Evolutionary conservation across 2,329 filamentous ascomycete species (phyloP).

Genomic region (Aquanectria penicillioides): DNA sequence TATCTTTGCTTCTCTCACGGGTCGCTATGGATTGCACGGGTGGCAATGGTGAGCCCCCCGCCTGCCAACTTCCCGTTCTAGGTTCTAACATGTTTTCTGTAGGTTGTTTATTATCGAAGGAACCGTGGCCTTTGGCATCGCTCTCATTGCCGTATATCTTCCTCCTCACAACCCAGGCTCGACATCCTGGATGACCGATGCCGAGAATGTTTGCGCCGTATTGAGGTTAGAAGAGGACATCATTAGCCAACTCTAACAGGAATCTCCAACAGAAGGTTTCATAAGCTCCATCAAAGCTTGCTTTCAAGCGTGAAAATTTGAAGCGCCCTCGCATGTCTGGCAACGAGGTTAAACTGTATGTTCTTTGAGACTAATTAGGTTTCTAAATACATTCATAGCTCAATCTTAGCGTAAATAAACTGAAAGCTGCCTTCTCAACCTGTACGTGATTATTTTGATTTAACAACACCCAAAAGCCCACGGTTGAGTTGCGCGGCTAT

Average conservation of each 20-base stretch:
- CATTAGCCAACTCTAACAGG: not conserved
- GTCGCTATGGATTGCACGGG: not conserved
- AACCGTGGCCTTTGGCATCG: not conserved
- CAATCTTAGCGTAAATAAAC: no score
- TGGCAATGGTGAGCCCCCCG: not conserved
- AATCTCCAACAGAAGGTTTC: not conserved
- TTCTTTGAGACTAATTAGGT: no score
- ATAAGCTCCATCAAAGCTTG: not conserved
- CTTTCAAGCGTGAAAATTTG: no score
- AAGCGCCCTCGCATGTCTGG: no score
- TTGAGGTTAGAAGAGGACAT: not conserved
- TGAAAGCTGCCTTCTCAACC: no score
- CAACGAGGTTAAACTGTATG: no score
- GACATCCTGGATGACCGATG: not conserved
- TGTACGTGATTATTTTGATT: no score
- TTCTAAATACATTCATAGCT: no score
- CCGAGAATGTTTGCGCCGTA: not conserved
- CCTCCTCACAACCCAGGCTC: not conserved
- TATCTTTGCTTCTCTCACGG: not conserved
- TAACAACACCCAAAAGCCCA: no score
- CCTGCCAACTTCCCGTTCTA: not conserved
- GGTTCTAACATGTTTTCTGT: not conserved
- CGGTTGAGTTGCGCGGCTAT: no score
- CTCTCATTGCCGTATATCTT: not conserved
- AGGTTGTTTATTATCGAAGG: not conserved